Evolutionary conservation across 345 rosid genomes (phyloP).

Genomic region (Fremontodendron californicum): DNA sequence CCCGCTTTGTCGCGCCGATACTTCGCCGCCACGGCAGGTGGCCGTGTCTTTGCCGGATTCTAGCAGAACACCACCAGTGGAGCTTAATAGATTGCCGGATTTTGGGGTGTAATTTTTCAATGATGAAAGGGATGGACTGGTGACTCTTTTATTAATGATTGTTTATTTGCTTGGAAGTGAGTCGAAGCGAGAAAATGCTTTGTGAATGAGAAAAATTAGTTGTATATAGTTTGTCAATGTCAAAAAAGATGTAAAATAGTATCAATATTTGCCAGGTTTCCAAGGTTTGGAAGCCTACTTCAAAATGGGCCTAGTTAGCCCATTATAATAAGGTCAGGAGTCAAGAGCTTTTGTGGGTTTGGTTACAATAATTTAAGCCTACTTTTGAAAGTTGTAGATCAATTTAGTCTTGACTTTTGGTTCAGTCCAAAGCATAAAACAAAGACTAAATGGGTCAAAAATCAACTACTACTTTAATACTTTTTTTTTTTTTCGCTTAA

Average conservation of each 20-base stretch:
- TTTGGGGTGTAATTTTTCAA: constrained; percentile 5
- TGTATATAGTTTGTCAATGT: background rate
- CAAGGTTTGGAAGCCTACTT: background rate
- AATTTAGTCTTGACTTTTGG: background rate
- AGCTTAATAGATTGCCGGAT: background rate
- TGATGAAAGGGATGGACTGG: background rate
- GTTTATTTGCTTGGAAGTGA: constrained; percentile 6
- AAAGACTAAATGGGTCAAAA: background rate
- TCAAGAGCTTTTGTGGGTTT: background rate
- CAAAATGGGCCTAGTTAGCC: background rate
- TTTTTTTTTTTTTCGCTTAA: background rate
- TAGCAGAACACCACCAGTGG: background rate
- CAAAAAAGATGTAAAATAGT: too few relatives aligned
- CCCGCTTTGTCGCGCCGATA: constrained; percentile 42
- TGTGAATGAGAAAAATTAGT: background rate
- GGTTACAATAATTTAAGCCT: background rate
- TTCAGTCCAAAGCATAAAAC: background rate
- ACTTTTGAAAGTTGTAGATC: background rate
- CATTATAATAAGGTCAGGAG: background rate
- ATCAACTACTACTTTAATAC: background rate
- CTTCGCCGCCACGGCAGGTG: background rate
- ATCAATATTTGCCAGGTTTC: background rate
- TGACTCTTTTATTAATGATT: background rate
- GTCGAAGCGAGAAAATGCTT: background rate
- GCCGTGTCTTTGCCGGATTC: constrained; percentile 19